phyloP scores from a whole-genome alignment of 164 flowering plant genomes.

The Paratinospora sagittata region DNA sequence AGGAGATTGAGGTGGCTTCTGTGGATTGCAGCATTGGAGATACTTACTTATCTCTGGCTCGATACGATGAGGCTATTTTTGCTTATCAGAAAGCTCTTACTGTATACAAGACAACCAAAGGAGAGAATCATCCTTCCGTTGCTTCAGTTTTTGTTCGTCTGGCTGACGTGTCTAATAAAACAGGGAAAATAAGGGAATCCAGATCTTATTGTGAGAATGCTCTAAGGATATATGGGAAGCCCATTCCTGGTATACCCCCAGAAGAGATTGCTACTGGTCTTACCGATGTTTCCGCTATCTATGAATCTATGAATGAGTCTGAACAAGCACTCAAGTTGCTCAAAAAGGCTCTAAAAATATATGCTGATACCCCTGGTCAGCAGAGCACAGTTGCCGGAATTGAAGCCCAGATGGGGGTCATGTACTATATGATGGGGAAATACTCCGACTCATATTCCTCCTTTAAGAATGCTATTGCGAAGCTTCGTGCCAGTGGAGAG shows the following conservation, averaged over 20 bases:
- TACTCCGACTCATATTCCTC: conserved; percentile 63
- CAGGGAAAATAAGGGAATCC: conserved; percentile 70
- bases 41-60: conserved; percentile 61
- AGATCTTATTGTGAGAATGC: conserved; percentile 90
- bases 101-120: conserved; percentile 67
- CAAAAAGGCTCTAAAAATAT: conserved; percentile 66
- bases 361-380: conserved; percentile 77
- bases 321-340: conserved; percentile 79
- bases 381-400: conserved; percentile 83
- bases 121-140: conserved; percentile 87
- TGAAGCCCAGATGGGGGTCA: conserved; percentile 94
- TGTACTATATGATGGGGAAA: conserved; percentile 76
- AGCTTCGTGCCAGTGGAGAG: conserved; percentile 83
- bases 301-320: conserved; percentile 82
- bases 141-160: conserved; percentile 85
- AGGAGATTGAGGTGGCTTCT: conserved; percentile 74
- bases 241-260: conserved; percentile 54
- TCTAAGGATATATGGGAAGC: conserved; percentile 70
- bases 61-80: conserved; percentile 84
- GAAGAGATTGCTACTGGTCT: conserved; percentile 93
- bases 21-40: conserved; percentile 95
- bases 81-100: conserved; percentile 93
- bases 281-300: conserved; percentile 79
- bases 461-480: conserved; percentile 54
- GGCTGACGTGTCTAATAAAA: conserved; percentile 76